Conservation (phyloP, 257 asterid genomes). For the Nicotiana undulata region DNA sequence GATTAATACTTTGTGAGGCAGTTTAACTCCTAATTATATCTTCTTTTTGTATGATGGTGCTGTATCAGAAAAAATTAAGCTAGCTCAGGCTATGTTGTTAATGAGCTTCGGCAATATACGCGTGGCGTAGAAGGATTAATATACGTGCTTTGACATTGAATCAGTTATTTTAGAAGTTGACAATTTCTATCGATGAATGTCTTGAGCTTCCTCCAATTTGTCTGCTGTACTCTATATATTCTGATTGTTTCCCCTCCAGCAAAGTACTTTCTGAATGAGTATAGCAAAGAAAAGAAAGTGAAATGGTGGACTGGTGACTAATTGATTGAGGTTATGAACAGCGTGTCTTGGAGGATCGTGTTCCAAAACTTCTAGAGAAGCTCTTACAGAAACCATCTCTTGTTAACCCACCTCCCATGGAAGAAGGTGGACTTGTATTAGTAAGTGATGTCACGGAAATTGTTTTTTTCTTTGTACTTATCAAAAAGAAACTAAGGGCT, state of each 20-base stretch:
- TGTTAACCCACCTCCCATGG: constrained; percentile 83
- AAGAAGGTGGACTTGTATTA: constrained; percentile 89
- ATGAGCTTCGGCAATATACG: background rate
- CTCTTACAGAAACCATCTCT: constrained; percentile 81
- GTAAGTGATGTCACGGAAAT: constrained; percentile 36
- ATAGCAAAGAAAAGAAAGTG: background rate
- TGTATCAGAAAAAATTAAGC: background rate
- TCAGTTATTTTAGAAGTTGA: background rate
- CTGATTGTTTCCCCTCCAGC: background rate
- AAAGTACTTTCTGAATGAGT: background rate
- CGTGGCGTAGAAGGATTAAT: background rate
- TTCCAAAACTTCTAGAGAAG: constrained; percentile 95
- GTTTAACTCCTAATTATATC: background rate
- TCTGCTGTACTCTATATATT: background rate
- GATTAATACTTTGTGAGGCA: constrained; percentile 8
- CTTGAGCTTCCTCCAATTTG: background rate
- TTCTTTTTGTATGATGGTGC: background rate
- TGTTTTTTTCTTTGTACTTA: background rate
- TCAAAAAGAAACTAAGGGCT: constrained; percentile 10
- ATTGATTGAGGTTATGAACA: constrained; percentile 18
- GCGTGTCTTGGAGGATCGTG: constrained; percentile 97
- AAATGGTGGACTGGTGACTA: background rate
- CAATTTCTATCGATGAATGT: background rate
- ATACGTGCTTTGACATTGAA: background rate
- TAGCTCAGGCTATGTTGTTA: background rate